Conservation (phyloP, 140 eudicot species). For the Erigeron philadelphicus region DNA sequence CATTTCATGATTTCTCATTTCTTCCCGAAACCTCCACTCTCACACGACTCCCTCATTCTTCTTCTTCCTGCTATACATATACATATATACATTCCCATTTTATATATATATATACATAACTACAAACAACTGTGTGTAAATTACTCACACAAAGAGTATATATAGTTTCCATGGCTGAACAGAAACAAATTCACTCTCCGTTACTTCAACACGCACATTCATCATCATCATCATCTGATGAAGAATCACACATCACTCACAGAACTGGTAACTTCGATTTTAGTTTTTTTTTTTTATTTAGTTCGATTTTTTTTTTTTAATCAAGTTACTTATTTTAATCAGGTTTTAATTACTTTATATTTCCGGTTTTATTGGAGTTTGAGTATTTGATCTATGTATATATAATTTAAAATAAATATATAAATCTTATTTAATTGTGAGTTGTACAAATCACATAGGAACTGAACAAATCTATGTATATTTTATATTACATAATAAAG, state of each 20-base stretch:
- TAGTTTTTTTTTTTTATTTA: not conserved
- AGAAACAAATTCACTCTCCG: conserved; percentile 8
- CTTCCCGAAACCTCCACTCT: conserved; percentile 12
- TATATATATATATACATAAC: not conserved
- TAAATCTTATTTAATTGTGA: too few relatives aligned
- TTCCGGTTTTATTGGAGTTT: conserved; percentile 19
- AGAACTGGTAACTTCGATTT: conserved; percentile 24
- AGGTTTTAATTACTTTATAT: not conserved
- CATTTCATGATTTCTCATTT: not conserved
- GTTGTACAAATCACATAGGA: too few relatives aligned
- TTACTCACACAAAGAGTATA: not conserved
- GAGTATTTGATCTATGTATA: not conserved
- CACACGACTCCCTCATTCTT: conserved; percentile 27
- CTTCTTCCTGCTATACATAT: not conserved
- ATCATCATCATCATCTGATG: conserved; percentile 9
- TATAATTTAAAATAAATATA: too few relatives aligned
- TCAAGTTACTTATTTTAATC: too few relatives aligned
- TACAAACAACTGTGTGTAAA: not conserved
- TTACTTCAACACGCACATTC: conserved; percentile 19
- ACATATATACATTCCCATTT: not conserved
- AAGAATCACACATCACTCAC: conserved; percentile 21
- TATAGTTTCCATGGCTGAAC: conserved; percentile 28
- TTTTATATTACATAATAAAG: too few relatives aligned
- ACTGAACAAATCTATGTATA: too few relatives aligned
- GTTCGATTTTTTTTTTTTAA: not conserved